Conservation (phyloP, 768 basidiomycete species). For the Hypholoma fasciculare region DNA sequence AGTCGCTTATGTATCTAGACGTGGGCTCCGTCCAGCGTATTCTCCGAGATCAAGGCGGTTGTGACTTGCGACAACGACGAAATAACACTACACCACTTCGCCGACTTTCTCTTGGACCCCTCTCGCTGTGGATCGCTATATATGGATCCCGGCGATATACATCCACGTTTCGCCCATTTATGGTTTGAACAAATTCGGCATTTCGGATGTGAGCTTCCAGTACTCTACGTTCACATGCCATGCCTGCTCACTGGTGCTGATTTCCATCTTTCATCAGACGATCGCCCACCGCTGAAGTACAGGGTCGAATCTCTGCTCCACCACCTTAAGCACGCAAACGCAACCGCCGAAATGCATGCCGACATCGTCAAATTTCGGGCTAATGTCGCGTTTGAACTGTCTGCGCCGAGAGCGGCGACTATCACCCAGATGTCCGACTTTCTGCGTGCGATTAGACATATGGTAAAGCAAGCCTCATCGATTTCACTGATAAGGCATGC, state of each 20-base stretch:
- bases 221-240: too few relatives aligned
- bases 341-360: neutral
- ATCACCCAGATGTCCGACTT: slow-evolving; percentile 1
- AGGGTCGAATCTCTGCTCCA: neutral
- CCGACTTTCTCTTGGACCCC: neutral
- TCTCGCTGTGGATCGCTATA: neutral
- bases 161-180: neutral
- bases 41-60: neutral
- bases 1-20: neutral
- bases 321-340: neutral
- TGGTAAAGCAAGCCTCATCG: neutral
- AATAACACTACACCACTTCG: neutral
- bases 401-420: neutral
- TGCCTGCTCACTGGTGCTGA: neutral
- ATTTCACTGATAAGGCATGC: too few relatives aligned
- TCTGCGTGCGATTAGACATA: neutral
- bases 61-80: neutral
- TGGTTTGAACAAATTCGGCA: neutral
- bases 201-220: neutral
- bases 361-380: neutral
- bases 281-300: neutral
- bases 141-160: neutral
- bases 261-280: neutral
- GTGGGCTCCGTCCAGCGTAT: neutral
- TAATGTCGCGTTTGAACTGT: neutral